phyloP scores from a whole-genome alignment of 805 yeast species.

The Gaillardinia entomophila region DNA sequence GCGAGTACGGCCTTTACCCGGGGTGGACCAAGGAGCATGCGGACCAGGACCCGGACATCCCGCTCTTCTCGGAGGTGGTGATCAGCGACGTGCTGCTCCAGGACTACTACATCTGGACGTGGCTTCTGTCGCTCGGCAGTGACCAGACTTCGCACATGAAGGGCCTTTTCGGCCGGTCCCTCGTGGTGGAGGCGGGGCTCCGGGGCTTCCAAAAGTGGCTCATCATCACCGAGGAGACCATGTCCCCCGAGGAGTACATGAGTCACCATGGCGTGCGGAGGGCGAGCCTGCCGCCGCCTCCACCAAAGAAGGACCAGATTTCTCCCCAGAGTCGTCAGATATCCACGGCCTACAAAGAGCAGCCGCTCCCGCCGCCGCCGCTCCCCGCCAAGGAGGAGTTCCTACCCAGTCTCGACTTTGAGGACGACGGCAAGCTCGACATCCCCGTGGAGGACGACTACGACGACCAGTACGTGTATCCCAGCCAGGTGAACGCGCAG shows the following conservation, averaged over 20 bases:
- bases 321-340: conserved; percentile 2
- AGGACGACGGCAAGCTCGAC: conserved; percentile 14
- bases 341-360: conserved; percentile 8
- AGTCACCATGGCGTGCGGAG: conserved; percentile 12
- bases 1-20: conserved; percentile 33
- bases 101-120: conserved; percentile 88
- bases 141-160: conserved; percentile 66
- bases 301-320: conserved; percentile 8
- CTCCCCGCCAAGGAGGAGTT: conserved; percentile 12
- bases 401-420: conserved; percentile 15
- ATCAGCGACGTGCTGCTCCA: conserved; percentile 66
- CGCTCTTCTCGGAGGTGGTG: conserved; percentile 29
- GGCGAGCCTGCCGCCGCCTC: conserved; percentile 2
- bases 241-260: conserved; percentile 32
- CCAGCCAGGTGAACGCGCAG: conserved; percentile 5
- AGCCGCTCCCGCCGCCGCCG: conserved; percentile 19
- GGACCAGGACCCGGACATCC: conserved; percentile 17
- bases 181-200: conserved; percentile 75
- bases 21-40: conserved; percentile 25
- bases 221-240: conserved; percentile 61
- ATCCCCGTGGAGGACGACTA: conserved; percentile 4
- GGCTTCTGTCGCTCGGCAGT: conserved; percentile 72
- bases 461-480: conserved; percentile 6
- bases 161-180: conserved; percentile 70
- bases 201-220: conserved; percentile 79